Evolutionary conservation across 345 rosid species (phyloP).

Genomic region (Raphanus raphanistrum): DNA sequence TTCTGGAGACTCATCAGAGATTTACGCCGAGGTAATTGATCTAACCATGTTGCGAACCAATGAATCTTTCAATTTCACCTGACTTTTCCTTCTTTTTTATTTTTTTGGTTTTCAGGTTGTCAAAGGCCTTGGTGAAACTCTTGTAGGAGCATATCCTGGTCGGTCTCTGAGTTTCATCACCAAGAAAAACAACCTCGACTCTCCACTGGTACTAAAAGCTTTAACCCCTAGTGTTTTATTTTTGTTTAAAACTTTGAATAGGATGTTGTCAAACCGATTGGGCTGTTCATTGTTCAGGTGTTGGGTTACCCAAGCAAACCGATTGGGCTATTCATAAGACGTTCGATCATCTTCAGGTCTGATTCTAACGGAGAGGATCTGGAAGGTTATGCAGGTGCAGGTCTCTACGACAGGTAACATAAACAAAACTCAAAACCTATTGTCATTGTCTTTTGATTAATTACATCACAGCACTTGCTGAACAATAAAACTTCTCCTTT

Average conservation of each 20-base stretch:
- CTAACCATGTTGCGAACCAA: neutral
- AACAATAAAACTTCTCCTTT: conserved; percentile 4
- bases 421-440: neutral
- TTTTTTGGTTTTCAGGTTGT: conserved; percentile 62
- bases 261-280: no score
- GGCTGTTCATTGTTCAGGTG: conserved; percentile 43
- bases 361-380: conserved; percentile 99
- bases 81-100: neutral
- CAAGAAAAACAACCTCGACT: conserved; percentile 68
- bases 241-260: no score
- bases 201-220: conserved; percentile 63
- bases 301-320: conserved; percentile 98
- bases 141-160: conserved; percentile 99
- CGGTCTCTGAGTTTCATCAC: conserved; percentile 90
- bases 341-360: conserved; percentile 90
- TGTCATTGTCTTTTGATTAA: neutral
- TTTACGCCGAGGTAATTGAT: conserved; percentile 79
- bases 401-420: conserved; percentile 94
- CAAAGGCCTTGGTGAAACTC: conserved; percentile 95
- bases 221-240: neutral
- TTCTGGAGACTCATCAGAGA: conserved; percentile 86
- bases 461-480: neutral
- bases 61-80: conserved; percentile 19
- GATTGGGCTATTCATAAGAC: conserved; percentile 85
- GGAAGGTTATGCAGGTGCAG: conserved; percentile 99